A percentile compares a stretch with the other conserved stretches of the same genome.
These are phyloP conservation scores for Aspergillus felis DNA, from an alignment of 2,329 filamentous ascomycete species.

Conservation along the genomic window DNA sequence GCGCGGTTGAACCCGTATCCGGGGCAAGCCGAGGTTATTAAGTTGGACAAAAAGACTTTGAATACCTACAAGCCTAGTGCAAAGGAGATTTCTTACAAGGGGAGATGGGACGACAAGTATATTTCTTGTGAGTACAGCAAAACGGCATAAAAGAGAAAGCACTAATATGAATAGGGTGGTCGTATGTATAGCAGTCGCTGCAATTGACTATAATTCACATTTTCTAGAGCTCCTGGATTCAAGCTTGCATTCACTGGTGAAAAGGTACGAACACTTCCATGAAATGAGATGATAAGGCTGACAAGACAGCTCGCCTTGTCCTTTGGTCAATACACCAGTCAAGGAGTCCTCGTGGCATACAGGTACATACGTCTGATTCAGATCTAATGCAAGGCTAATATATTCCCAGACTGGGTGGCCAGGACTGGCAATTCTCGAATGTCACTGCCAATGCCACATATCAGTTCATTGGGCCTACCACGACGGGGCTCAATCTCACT, in stretches of 20 bases:
- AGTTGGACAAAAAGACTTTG: constrained; percentile 33
- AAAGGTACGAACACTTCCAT: constrained; percentile 25
- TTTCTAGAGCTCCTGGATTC: constrained; percentile 45
- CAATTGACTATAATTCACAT: background rate
- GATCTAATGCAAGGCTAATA: background rate
- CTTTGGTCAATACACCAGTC: constrained; percentile 50
- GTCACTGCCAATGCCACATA: constrained; percentile 55
- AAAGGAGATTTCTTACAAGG: constrained; percentile 57
- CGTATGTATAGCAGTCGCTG: constrained; percentile 38
- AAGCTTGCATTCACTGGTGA: constrained; percentile 54
- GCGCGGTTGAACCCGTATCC: constrained; percentile 35
- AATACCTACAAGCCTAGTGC: constrained; percentile 49
- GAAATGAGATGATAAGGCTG: background rate
- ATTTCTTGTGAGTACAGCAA: constrained; percentile 44
- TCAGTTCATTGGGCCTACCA: constrained; percentile 45
- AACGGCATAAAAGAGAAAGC: background rate
- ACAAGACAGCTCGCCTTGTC: constrained; percentile 44
- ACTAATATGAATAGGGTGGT: constrained; percentile 43
- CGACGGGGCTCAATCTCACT: constrained; percentile 38
- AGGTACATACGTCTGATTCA: constrained; percentile 9
- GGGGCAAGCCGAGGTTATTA: constrained; percentile 30
- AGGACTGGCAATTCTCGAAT: constrained; percentile 60
- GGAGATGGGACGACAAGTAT: constrained; percentile 57
- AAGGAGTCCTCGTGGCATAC: constrained; percentile 53
- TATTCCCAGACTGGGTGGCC: constrained; percentile 46